phyloP scores from a whole-genome alignment of 805 yeast species.

The Zygosaccharomyces bisporus region DNA sequence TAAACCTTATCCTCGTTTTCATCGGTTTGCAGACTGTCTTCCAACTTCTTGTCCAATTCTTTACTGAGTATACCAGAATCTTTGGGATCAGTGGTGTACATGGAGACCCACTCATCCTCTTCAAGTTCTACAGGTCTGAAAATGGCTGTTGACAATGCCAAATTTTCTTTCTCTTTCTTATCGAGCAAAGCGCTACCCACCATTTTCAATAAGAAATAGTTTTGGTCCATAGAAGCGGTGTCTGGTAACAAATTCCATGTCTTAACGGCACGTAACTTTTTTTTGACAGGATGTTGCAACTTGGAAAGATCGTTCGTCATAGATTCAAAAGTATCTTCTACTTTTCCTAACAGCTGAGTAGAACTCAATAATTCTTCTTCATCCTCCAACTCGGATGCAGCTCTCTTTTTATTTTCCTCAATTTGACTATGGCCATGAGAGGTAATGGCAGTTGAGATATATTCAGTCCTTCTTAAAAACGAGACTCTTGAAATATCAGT shows the following conservation, averaged over 20 bases:
- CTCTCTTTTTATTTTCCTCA: slow-evolving; percentile 31
- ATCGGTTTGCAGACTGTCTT: slow-evolving; percentile 34
- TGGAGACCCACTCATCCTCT: slow-evolving; percentile 73
- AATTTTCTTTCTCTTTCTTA: slow-evolving; percentile 32
- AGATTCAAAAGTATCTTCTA: slow-evolving; percentile 73
- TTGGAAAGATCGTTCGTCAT: slow-evolving; percentile 45
- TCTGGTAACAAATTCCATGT: slow-evolving; percentile 87
- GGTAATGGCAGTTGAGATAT: slow-evolving; percentile 58
- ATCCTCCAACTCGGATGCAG: slow-evolving; percentile 22
- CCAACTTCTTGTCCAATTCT: slow-evolving; percentile 38
- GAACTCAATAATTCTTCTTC: slow-evolving; percentile 28
- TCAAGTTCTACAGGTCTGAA: slow-evolving; percentile 71
- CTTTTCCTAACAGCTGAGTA: slow-evolving; percentile 35
- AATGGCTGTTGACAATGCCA: slow-evolving; percentile 53
- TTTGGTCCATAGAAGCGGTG: slow-evolving; percentile 82
- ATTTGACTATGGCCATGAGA: slow-evolving; percentile 35
- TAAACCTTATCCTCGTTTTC: slow-evolving; percentile 50
- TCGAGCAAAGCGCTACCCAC: slow-evolving; percentile 47
- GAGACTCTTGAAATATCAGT: slow-evolving; percentile 47
- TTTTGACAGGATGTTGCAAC: slow-evolving; percentile 76
- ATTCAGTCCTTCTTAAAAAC: slow-evolving; percentile 93
- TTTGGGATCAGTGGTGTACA: slow-evolving; percentile 49
- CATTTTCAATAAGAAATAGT: slow-evolving; percentile 61
- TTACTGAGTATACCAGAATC: slow-evolving; percentile 41
- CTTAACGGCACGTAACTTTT: slow-evolving; percentile 64